Base-by-base conservation (phyloP, 1,284 basidiomycete genomes). In the Papiliotrema laurentii region DNA sequence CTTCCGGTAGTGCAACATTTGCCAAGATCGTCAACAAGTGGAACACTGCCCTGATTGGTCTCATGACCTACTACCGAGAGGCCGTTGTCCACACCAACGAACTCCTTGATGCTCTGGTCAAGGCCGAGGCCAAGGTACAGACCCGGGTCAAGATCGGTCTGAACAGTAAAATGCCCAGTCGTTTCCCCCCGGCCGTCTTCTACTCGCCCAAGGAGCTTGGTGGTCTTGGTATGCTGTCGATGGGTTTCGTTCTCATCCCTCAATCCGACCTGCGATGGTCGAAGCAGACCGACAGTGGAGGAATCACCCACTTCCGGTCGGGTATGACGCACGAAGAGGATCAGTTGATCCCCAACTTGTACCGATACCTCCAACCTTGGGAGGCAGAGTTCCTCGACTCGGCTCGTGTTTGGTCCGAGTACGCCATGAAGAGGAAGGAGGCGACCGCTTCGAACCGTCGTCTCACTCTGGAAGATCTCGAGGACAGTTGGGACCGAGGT, bases 21-120 rank as follows among this genome's bases (percentile, higher is more conserved):
- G 91, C 89, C 54, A 99, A 99, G 81, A 97, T 99, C 64, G 88
- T 97, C 68, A 98, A 98, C 79, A 97, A 97, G 77, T 97, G 92
- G 92, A 97, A 97, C 73, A 94, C 92, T 2, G 89, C 89, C 10
- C 81, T 94, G 47, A 94, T 93, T 58, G 90, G 90, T 54, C 76
- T 93, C 28, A 91, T 96, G 90, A 97, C 93, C 0, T 98, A 97
- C 77, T 98, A 97, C 75, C 89, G 94, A 55, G 94, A 98, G 70
- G 94, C 93, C n/a, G 92, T 97, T 55, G 90, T 97, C 53, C 90
- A 96, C 70, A 98, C 96, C 28, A 91, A 92, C 64, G 93, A 97
- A 75, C 80, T 98, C 24, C 81, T 97, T 45, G 92, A 97, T 68
- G 81, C 89, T 1, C 79, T 97, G 36, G 92, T 97, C 68, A 97